phyloP scores from a whole-genome alignment of 768 basidiomycete genomes.

The Holtermannia corniformis region DNA sequence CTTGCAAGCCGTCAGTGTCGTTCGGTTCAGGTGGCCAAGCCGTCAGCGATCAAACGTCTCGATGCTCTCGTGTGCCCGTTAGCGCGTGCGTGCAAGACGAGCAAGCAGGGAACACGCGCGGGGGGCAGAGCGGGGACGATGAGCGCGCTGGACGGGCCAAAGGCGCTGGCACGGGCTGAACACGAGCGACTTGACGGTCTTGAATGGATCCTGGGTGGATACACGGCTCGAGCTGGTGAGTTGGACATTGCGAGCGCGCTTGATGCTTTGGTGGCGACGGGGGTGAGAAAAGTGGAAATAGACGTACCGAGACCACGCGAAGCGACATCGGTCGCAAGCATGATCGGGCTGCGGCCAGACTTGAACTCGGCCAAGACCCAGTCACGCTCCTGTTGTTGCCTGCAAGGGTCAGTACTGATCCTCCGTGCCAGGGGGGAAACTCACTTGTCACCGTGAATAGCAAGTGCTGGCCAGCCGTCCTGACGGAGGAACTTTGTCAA shows the following conservation, averaged over 20 bases:
- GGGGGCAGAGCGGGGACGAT: not conserved
- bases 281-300: constrained; percentile 24
- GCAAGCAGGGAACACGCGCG: too few species aligned
- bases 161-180: not conserved
- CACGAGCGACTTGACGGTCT: not conserved
- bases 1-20: not conserved
- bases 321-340: constrained; percentile 98
- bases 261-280: constrained; percentile 3
- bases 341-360: constrained; percentile 89
- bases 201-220: not conserved
- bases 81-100: too few species aligned
- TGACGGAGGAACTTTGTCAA: constrained; percentile 86
- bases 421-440: constrained; percentile 1
- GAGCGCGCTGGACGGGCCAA: not conserved
- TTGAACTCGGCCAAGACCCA: constrained; percentile 99
- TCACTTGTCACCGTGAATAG: constrained; percentile 97
- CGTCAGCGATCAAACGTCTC: not conserved
- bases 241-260: constrained; percentile 2
- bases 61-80: not conserved
- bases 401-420: constrained; percentile 15
- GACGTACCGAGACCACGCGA: constrained; percentile 99
- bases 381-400: constrained; percentile 65
- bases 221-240: constrained; percentile 1
- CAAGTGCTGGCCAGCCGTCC: constrained; percentile 99
- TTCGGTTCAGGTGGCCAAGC: not conserved